Evolutionary conservation across 495 filamentous ascomycete genomes (phyloP).

Genomic region (Penicillium lagena): DNA sequence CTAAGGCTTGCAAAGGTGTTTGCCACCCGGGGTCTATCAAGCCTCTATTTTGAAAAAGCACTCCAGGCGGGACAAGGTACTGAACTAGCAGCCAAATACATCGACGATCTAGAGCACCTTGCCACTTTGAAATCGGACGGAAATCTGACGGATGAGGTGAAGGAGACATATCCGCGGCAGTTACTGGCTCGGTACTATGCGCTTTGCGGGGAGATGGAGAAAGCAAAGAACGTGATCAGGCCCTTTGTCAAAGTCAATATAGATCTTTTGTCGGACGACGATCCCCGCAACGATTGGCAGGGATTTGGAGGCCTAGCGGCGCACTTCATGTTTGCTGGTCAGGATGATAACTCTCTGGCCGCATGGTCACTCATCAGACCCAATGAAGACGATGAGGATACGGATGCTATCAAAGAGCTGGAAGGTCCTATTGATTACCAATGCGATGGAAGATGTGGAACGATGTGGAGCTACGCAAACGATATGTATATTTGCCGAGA

Average conservation of each 20-base stretch:
- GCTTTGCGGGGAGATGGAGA: slow-evolving; percentile 14
- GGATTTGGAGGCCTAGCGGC: slow-evolving; percentile 24
- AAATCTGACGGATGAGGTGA: too few species aligned
- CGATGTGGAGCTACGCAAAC: slow-evolving; percentile 14
- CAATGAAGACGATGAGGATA: not conserved
- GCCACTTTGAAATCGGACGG: not conserved
- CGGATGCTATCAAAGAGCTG: not conserved
- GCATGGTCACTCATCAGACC: slow-evolving; percentile 14
- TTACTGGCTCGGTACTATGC: slow-evolving; percentile 21
- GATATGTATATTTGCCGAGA: slow-evolving; percentile 30
- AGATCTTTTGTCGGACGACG: slow-evolving; percentile 37
- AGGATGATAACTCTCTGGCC: slow-evolving; percentile 9
- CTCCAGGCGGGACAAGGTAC: not conserved
- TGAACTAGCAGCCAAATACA: not conserved
- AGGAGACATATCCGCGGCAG: not conserved
- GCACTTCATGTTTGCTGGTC: slow-evolving; percentile 10
- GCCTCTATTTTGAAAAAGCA: slow-evolving; percentile 1
- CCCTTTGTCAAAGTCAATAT: slow-evolving; percentile 24
- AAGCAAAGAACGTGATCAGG: slow-evolving; percentile 19
- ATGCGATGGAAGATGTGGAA: slow-evolving; percentile 20
- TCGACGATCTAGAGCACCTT: not conserved
- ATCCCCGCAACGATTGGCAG: slow-evolving; percentile 34
- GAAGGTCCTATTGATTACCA: slow-evolving; percentile 5
- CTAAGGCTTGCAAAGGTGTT: not conserved
- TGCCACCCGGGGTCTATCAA: not conserved